Conservation (phyloP, 139 green algal genomes). For the Picochlorum sp. region DNA sequence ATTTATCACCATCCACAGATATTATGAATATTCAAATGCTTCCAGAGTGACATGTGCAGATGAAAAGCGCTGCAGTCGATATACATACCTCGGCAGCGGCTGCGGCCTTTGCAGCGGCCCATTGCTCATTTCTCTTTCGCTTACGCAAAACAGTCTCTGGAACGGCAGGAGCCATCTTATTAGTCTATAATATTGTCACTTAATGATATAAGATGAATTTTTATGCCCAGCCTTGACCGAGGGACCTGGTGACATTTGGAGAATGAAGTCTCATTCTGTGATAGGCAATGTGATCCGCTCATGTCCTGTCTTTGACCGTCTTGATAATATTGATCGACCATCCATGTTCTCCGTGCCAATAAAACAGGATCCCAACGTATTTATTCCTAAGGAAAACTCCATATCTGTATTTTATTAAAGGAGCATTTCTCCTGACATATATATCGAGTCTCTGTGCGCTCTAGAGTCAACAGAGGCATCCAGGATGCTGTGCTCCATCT, state of each 20-base stretch:
- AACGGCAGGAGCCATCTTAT: constrained; percentile 10
- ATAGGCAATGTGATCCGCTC: too few species aligned
- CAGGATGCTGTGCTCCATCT: constrained; percentile 45
- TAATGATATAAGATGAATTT: neutral
- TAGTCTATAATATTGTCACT: neutral
- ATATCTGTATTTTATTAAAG: too few species aligned
- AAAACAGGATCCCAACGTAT: neutral
- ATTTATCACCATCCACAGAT: too few species aligned
- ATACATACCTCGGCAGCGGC: constrained; percentile 35
- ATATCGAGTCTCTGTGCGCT: neutral
- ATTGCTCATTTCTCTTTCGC: constrained; percentile 82
- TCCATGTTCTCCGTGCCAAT: neutral
- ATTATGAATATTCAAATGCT: too few species aligned
- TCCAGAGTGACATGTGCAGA: too few species aligned
- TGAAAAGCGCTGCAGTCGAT: neutral
- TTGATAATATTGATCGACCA: neutral
- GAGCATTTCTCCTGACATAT: too few species aligned
- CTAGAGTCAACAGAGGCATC: neutral
- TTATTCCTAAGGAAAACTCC: neutral
- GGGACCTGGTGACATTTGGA: neutral
- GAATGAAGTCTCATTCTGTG: too few species aligned
- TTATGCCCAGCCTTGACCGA: too few species aligned
- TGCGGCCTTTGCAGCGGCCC: constrained; percentile 65
- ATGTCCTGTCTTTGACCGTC: neutral
- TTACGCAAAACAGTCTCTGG: constrained; percentile 53